Conservation (phyloP, 441 rosid genomes). For the Codiaeum variegatum region DNA sequence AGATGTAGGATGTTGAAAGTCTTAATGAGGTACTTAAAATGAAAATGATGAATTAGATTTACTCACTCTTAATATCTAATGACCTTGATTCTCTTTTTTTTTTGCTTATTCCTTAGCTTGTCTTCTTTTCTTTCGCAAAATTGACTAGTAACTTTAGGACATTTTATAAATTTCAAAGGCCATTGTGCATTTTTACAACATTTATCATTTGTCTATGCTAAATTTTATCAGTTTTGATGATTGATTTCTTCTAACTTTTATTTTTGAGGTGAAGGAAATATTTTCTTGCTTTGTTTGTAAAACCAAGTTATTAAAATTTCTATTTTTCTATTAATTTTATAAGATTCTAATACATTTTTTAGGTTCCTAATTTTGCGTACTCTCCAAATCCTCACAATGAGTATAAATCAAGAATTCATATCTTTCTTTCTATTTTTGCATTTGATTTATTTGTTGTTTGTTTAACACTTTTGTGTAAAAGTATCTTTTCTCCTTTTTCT, state of each 20-base stretch:
- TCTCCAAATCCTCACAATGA: constrained; percentile 68
- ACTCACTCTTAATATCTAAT: too few relatives aligned
- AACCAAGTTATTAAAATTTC: constrained; percentile 23
- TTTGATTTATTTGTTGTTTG: constrained; percentile 13
- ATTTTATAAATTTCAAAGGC: too few relatives aligned
- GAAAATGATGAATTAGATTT: too few relatives aligned
- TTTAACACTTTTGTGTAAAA: background rate
- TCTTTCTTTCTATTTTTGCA: constrained; percentile 9
- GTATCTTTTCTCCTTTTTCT: background rate
- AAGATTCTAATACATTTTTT: constrained; percentile 26
- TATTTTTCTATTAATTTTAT: constrained; percentile 26
- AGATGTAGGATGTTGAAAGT: too few relatives aligned
- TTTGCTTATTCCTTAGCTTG: constrained; percentile 12
- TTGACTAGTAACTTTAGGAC: background rate
- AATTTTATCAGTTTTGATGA: too few relatives aligned
- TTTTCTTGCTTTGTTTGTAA: constrained; percentile 24
- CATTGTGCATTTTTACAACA: background rate
- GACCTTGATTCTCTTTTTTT: too few relatives aligned
- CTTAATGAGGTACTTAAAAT: too few relatives aligned
- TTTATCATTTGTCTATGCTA: background rate
- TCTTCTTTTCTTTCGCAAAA: too few relatives aligned
- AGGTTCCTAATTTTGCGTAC: constrained; percentile 65
- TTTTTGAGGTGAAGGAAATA: constrained; percentile 55
- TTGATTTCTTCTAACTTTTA: too few relatives aligned
- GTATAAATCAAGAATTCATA: too few relatives aligned